These are phyloP conservation scores for Auxenochlorella protothecoides DNA, from an alignment of 139 green algal genomes.

Conservation along the genomic window DNA sequence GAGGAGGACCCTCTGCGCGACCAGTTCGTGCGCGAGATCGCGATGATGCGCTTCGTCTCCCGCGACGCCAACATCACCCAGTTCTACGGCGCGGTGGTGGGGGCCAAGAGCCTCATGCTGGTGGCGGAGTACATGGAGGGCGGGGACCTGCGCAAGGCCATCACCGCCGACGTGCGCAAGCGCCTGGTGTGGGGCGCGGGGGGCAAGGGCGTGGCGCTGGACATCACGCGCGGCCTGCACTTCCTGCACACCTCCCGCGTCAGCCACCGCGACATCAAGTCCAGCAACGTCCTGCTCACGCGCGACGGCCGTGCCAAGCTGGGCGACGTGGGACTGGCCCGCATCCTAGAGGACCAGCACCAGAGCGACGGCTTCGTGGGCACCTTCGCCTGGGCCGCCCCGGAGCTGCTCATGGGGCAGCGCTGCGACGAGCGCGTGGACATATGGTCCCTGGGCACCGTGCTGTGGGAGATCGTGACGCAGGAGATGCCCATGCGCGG, in stretches of 20 bases:
- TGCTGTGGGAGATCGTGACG: not conserved
- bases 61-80: not conserved
- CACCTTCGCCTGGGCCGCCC: conserved; percentile 5
- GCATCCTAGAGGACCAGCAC: conserved; percentile 1
- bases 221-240: conserved; percentile 9
- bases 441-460: no score
- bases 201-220: conserved; percentile 7
- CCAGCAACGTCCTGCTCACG: conserved; percentile 16
- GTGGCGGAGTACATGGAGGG: conserved; percentile 15
- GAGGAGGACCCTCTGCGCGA: not conserved
- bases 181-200: not conserved
- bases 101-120: not conserved
- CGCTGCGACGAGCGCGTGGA: not conserved
- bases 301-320: conserved; percentile 16
- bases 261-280: conserved; percentile 1
- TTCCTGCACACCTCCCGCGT: conserved; percentile 15
- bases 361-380: conserved; percentile 1
- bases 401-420: not conserved
- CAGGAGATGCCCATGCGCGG: conserved; percentile 9
- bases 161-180: not conserved
- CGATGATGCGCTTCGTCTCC: not conserved
- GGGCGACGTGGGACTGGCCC: conserved; percentile 20
- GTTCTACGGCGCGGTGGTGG: conserved; percentile 8
- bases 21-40: not conserved
- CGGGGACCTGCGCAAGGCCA: not conserved